Conservation (phyloP, 1,284 basidiomycete genomes). For the Austroboletus novae-zelandiae region DNA sequence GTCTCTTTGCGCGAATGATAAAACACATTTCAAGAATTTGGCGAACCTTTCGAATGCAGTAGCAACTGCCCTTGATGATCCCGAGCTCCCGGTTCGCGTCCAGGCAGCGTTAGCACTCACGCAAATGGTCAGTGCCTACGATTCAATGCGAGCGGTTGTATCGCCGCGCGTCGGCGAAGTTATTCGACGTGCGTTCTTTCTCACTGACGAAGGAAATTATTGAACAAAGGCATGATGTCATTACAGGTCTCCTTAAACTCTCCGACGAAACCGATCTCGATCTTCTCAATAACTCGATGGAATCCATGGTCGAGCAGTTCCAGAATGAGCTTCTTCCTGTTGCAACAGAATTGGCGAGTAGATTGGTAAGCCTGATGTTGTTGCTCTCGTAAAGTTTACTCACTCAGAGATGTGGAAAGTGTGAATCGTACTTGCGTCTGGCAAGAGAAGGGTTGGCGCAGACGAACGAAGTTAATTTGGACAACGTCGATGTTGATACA, state of each 20-base stretch:
- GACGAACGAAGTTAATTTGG: slow-evolving; percentile 44
- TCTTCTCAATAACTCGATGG: slow-evolving; percentile 79
- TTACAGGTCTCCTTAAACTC: slow-evolving; percentile 76
- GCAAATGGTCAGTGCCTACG: slow-evolving; percentile 68
- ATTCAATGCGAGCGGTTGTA: slow-evolving; percentile 70
- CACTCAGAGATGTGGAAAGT: slow-evolving; percentile 40
- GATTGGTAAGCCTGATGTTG: slow-evolving; percentile 53
- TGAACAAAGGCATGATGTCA: background rate
- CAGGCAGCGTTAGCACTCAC: slow-evolving; percentile 82
- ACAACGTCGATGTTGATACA: slow-evolving; percentile 50
- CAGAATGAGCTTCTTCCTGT: slow-evolving; percentile 84
- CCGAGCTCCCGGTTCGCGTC: slow-evolving; percentile 81
- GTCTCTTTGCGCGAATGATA: background rate
- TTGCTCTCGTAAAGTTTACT: background rate
- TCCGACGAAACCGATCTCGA: slow-evolving; percentile 90
- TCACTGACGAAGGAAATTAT: background rate
- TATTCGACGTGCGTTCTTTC: slow-evolving; percentile 64
- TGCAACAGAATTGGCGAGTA: slow-evolving; percentile 76
- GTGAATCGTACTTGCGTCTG: slow-evolving; percentile 79
- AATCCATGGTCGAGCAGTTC: slow-evolving; percentile 84
- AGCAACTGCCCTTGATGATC: slow-evolving; percentile 63
- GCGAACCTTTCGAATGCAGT: slow-evolving; percentile 62
- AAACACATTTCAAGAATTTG: slow-evolving; percentile 46
- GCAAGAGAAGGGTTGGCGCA: slow-evolving; percentile 62
- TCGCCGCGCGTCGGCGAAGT: slow-evolving; percentile 83